A percentile compares a stretch with the other conserved stretches of the same genome.
Evolutionary conservation across 176 grass and related monocot species (phyloP).

Genomic region (Avena eriantha): DNA sequence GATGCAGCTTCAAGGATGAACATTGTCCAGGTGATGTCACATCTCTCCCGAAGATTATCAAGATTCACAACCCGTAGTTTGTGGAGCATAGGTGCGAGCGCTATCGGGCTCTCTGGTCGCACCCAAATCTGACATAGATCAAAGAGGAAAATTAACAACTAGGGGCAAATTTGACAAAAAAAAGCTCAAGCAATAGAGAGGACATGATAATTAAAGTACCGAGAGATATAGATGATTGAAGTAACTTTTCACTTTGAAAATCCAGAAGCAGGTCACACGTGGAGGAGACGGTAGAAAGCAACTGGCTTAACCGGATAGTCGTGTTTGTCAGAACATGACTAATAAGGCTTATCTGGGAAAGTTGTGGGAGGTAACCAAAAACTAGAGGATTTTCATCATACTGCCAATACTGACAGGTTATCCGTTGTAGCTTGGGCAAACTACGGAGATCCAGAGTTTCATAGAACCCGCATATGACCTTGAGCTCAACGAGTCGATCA

Average conservation of each 20-base stretch:
- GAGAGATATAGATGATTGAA: too few relatives aligned
- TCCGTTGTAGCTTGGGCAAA: background rate
- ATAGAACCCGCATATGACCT: too few relatives aligned
- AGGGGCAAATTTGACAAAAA: background rate
- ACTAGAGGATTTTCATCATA: background rate
- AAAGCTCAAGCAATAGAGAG: background rate
- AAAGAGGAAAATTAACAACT: background rate
- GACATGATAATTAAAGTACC: too few relatives aligned
- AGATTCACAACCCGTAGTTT: background rate
- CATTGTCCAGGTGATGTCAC: background rate
- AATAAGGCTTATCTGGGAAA: background rate
- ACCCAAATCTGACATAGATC: background rate
- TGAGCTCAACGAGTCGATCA: too few relatives aligned
- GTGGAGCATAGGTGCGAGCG: background rate
- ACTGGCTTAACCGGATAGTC: background rate
- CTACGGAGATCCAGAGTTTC: too few relatives aligned
- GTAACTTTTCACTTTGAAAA: background rate
- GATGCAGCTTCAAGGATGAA: background rate
- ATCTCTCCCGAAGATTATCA: background rate
- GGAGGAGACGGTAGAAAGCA: too few relatives aligned
- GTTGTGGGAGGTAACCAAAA: background rate
- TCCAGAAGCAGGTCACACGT: background rate
- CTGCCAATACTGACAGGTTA: background rate
- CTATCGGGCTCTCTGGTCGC: background rate
- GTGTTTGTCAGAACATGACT: background rate